phyloP scores from a whole-genome alignment of 2,329 filamentous ascomycete genomes.

The Paraconiothyrium sp. region DNA sequence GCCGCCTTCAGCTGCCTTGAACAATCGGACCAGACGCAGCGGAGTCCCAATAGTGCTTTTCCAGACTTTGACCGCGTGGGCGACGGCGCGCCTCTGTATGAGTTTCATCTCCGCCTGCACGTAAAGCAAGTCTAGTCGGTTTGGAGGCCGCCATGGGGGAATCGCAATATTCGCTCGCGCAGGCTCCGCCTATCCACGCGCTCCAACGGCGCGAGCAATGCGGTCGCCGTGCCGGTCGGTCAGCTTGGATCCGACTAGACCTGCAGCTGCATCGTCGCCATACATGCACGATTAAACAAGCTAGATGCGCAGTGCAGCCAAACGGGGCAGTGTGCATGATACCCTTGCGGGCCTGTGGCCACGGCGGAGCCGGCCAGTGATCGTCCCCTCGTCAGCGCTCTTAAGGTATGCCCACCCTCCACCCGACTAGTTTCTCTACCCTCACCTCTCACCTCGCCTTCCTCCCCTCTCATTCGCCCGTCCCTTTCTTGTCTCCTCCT shows the following conservation, averaged over 20 bases:
- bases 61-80: conserved; percentile 34
- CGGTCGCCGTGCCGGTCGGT: conserved; percentile 40
- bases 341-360: conserved; percentile 48
- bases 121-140: conserved; percentile 29
- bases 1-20: conserved; percentile 43
- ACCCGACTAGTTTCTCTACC: conserved; percentile 50
- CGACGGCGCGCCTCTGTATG: conserved; percentile 39
- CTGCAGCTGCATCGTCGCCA: conserved; percentile 48
- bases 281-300: conserved; percentile 49
- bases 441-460: conserved; percentile 55
- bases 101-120: conserved; percentile 46
- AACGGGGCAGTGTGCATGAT: conserved; percentile 52
- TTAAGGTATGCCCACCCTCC: conserved; percentile 50
- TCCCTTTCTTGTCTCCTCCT: conserved; percentile 49
- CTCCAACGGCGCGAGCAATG: conserved; percentile 35
- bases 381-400: conserved; percentile 45
- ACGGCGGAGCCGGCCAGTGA: conserved; percentile 43
- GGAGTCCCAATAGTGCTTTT: conserved; percentile 30
- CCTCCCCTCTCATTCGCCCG: conserved; percentile 53
- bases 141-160: conserved; percentile 36
- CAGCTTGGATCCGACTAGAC: conserved; percentile 50
- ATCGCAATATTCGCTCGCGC: conserved; percentile 45
- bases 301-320: conserved; percentile 49
- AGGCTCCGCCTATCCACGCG: conserved; percentile 46
- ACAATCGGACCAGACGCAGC: conserved; percentile 25